These are phyloP conservation scores for Russula sp. DNA, from an alignment of 768 basidiomycete species.

Conservation along the genomic window DNA sequence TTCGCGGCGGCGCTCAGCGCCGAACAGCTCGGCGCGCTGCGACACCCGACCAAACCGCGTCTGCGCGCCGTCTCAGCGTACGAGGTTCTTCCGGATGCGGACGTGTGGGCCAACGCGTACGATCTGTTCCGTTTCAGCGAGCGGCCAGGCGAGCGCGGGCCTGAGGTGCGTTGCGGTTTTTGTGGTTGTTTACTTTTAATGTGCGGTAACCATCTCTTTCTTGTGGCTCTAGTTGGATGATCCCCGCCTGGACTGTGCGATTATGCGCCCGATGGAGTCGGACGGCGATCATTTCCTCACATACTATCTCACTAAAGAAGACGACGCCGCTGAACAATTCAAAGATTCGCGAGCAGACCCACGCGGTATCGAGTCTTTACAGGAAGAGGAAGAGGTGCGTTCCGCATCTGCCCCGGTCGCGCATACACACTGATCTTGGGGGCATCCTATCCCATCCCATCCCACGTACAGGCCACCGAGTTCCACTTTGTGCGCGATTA, in stretches of 20 bases:
- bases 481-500: constrained; percentile 81
- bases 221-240: constrained; percentile 50
- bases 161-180: constrained; percentile 47
- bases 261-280: constrained; percentile 80
- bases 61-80: constrained; percentile 74
- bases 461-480: constrained; percentile 45
- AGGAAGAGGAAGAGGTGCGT: constrained; percentile 48
- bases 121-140: constrained; percentile 83
- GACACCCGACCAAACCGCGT: constrained; percentile 73
- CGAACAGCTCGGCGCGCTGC: constrained; percentile 51
- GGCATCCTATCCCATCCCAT: neutral
- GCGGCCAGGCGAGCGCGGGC: constrained; percentile 68
- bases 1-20: constrained; percentile 56
- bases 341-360: constrained; percentile 45
- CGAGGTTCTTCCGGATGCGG: constrained; percentile 75
- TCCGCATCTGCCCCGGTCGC: neutral
- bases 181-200: neutral
- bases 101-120: constrained; percentile 86
- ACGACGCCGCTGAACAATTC: constrained; percentile 59
- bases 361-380: constrained; percentile 37
- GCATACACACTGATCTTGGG: neutral
- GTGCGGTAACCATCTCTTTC: too few species aligned
- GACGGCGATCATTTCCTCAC: constrained; percentile 85
- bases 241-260: constrained; percentile 76
- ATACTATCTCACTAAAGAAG: constrained; percentile 74